phyloP scores from a whole-genome alignment of 306 rosid species.

The Lablab purpureus region DNA sequence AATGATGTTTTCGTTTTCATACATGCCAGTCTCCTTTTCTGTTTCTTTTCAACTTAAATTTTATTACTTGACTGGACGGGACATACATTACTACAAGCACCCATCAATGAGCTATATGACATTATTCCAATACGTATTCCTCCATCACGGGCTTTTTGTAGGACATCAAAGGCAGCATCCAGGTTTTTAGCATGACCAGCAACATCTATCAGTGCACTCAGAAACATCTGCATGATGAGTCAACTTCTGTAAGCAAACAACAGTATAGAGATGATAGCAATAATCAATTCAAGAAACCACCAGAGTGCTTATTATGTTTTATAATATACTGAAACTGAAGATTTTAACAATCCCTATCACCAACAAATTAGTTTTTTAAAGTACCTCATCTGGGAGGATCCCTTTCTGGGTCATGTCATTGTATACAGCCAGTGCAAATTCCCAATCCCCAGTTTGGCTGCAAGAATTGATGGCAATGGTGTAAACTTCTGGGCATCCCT shows the following conservation, averaged over 20 bases:
- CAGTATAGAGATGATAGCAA: conserved; percentile 35
- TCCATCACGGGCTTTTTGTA: conserved; percentile 67
- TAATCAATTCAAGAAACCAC: conserved; percentile 41
- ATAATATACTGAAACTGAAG: conserved; percentile 27
- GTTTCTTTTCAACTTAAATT: conserved; percentile 20
- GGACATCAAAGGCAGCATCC: conserved; percentile 87
- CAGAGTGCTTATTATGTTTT: conserved; percentile 14
- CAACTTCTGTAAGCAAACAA: conserved; percentile 42
- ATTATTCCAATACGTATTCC: conserved; percentile 72
- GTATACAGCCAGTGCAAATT: conserved; percentile 73
- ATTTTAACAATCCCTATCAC: conserved; percentile 14
- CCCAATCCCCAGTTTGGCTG: conserved; percentile 94
- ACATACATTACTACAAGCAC: conserved; percentile 98
- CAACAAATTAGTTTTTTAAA: conserved; percentile 5
- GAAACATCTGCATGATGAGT: conserved; percentile 74
- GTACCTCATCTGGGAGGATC: conserved; percentile 89
- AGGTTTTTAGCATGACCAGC: conserved; percentile 94
- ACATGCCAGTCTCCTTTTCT: conserved; percentile 2
- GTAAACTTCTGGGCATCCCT: conserved; percentile 94
- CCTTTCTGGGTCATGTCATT: conserved; percentile 80
- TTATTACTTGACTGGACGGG: conserved; percentile 36
- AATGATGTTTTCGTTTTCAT: conserved; percentile 25
- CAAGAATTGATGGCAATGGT: conserved; percentile 92
- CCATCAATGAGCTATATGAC: conserved; percentile 95
- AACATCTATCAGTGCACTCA: conserved; percentile 93